Percentiles rank a stretch among this genome's conserved stretches.
phyloP scores from a whole-genome alignment of 2,329 filamentous ascomycete species.

The Eutypella sp. region DNA sequence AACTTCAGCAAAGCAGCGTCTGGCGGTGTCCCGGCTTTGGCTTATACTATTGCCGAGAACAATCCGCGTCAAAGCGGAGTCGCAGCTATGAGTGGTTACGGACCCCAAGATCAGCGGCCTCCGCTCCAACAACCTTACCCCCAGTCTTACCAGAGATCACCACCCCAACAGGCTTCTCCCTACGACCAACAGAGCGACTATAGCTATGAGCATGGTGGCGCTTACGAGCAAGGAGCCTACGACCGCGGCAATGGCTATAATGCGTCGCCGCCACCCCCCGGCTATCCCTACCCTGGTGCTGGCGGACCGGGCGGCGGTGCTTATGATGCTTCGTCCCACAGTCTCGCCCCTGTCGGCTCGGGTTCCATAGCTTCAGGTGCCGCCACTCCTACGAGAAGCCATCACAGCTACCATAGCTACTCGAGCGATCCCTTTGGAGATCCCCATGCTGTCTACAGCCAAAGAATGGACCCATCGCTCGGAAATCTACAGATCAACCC shows the following conservation, averaged over 20 bases:
- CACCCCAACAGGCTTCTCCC: conserved; percentile 7
- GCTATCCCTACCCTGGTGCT: conserved; percentile 14
- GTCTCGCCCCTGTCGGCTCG: conserved; percentile 34
- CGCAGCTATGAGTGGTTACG: conserved; percentile 49
- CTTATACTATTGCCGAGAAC: conserved; percentile 59
- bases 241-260: conserved; percentile 17
- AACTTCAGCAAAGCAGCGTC: conserved; percentile 59
- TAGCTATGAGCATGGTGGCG: conserved; percentile 10
- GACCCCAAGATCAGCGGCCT: conserved; percentile 18
- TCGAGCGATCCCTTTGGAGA: conserved; percentile 64
- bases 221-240: conserved; percentile 11
- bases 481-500: conserved; percentile 61
- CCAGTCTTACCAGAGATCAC: conserved; percentile 13
- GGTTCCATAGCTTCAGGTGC: conserved; percentile 29
- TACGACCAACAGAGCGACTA: conserved; percentile 17
- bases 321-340: conserved; percentile 38
- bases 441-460: conserved; percentile 38
- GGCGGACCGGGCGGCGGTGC: conserved; percentile 9
- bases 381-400: conserved; percentile 45
- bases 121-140: conserved; percentile 11
- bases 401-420: conserved; percentile 48
- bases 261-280: conserved; percentile 7
- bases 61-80: conserved; percentile 61
- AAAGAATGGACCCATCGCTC: conserved; percentile 44
- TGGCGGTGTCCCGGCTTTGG: conserved; percentile 64